A percentile compares a stretch with the other conserved stretches of the same genome.
phyloP scores from a whole-genome alignment of 768 basidiomycete genomes.

The Kwoniella dejecticola region DNA sequence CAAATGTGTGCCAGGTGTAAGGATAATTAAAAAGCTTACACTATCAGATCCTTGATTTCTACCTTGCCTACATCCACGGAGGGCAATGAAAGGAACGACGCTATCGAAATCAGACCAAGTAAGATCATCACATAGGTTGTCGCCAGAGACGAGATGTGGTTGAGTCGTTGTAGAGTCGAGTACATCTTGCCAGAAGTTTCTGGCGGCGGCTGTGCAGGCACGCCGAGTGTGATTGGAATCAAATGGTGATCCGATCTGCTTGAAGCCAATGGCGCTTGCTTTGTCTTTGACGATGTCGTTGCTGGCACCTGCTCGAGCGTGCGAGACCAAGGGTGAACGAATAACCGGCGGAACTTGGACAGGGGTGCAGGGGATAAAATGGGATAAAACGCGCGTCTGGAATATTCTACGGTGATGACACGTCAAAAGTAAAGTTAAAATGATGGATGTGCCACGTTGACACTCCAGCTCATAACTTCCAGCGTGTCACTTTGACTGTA shows the following conservation, averaged over 20 bases:
- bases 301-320: constrained; percentile 6
- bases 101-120: constrained; percentile 43
- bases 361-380: constrained; percentile 8
- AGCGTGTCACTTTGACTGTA: not conserved
- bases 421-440: constrained; percentile 1
- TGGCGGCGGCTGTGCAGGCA: not conserved
- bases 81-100: constrained; percentile 41
- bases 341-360: constrained; percentile 11
- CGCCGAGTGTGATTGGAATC: too few relatives aligned
- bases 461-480: too few relatives aligned
- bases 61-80: constrained; percentile 37
- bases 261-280: too few relatives aligned
- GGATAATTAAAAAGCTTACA: constrained; percentile 24
- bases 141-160: constrained; percentile 43
- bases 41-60: constrained; percentile 45
- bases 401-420: constrained; percentile 24
- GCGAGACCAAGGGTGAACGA: not conserved
- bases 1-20: not conserved
- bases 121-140: constrained; percentile 49
- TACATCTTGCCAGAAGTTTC: constrained; percentile 36
- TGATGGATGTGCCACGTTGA: constrained; percentile 23
- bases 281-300: too few relatives aligned
- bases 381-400: constrained; percentile 17
- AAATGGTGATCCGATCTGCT: too few relatives aligned
- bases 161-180: constrained; percentile 44